A percentile compares a stretch with the other conserved stretches of the same genome.
These are phyloP conservation scores for Pseudomassariella vexata DNA, from an alignment of 2,329 filamentous ascomycete species.

Conservation along the genomic window DNA sequence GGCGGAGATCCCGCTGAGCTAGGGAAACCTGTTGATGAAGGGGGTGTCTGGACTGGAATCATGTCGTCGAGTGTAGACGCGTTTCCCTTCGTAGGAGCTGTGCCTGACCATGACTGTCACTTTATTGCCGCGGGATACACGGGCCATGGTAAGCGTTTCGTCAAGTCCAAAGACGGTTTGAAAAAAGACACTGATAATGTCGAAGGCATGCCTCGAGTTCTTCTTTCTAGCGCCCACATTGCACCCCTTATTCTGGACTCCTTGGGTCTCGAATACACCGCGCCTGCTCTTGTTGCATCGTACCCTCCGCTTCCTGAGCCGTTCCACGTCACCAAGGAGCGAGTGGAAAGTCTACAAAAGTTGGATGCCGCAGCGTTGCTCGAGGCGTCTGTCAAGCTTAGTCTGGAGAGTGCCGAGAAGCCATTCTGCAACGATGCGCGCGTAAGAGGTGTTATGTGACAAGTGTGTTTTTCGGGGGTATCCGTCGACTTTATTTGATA, in stretches of 20 bases:
- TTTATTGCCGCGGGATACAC: conserved; percentile 20
- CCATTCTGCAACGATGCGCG: conserved; percentile 12
- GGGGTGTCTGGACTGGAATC: conserved; percentile 23
- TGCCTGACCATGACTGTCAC: conserved; percentile 15
- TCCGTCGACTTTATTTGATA: no score
- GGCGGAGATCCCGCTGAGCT: conserved; percentile 12
- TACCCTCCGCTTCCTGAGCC: conserved; percentile 21
- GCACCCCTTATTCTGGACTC: conserved; percentile 16
- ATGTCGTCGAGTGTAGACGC: conserved; percentile 9
- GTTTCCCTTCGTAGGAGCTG: conserved; percentile 20
- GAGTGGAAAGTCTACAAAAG: conserved; percentile 15
- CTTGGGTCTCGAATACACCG: conserved; percentile 12
- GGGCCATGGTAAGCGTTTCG: conserved; percentile 15
- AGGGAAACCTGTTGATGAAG: conserved; percentile 14
- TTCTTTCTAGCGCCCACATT: conserved; percentile 22
- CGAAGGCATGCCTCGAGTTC: conserved; percentile 22
- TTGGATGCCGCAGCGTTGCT: conserved; percentile 7
- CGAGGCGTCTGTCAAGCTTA: conserved; percentile 3
- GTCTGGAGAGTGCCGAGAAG: conserved; percentile 12
- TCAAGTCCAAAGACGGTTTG: neutral
- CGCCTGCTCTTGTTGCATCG: conserved; percentile 13
- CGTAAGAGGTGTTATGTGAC: no score
- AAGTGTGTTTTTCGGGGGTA: no score
- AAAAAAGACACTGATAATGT: neutral
- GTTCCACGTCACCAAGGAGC: conserved; percentile 20